Evolutionary conservation across 352 stramenopile species (phyloP), one percentile per base, ranked within the genome.

Genomic region (Phytophthora meadii): DNA sequence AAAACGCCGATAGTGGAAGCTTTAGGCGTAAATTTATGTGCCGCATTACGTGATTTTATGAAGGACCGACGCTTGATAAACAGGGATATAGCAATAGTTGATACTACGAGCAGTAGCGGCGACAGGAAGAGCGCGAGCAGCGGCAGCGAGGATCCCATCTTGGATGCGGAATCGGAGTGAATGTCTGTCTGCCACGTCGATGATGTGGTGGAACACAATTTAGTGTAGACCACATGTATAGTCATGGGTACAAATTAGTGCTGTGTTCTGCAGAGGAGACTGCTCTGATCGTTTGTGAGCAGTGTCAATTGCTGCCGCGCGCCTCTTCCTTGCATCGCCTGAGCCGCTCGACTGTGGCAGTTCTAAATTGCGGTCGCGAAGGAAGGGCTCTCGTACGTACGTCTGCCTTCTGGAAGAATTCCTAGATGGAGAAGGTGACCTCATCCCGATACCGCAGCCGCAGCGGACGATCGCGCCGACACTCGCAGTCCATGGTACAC

Each of bases 1-100:
- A 98, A 98, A 61, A 99, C 93, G 34, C 82, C 94, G 54, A 98
- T 74, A 1, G 76, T 91, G 19, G 77, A 52, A 37, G 70, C 51
- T 34, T 46, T 51, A 5, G 34, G 52, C 8, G 36, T 8, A 11
- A 6, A 6, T 14, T 65, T 67, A 2, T 61, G 54, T 27, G 42
- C 42, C 1, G 24, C 27, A 36, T 78, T 72, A 37, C 66, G 61
- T 19, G 79, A 72, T 5, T 65, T 67, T 22, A 65, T 51, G 28
- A 82, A 88, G n/a, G 70, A 49, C 25, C 72, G 70, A n/a, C 82
- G 70, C 55, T 77, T 76, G 47, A 61, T 74, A 46, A 73, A 70
- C 5, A 89, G 24, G 17, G 72, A 68, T 22, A 89, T 51, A 30
- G 50, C 61, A 14, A 66, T 40, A 4, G 51, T 37, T 4, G 25